Evolutionary conservation across 257 asterid genomes (phyloP).

Genomic region (Lycium barbarum): DNA sequence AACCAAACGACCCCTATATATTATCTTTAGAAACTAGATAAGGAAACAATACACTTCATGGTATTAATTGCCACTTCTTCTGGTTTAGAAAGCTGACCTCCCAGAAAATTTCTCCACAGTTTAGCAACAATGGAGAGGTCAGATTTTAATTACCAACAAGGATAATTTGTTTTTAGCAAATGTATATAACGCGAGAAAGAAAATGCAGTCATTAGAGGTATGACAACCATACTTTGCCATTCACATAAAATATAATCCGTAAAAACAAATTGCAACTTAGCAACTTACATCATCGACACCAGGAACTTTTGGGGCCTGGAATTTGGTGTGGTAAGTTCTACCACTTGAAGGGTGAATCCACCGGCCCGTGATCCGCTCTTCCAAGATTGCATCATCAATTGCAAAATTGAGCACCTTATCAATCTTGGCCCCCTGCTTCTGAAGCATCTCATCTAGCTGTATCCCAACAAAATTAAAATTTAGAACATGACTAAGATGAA

Average conservation of each 20-base stretch:
- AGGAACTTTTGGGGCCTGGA: constrained; percentile 81
- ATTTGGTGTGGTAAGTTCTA: constrained; percentile 80
- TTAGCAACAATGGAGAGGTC: constrained; percentile 3
- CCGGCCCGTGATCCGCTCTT: constrained; percentile 97
- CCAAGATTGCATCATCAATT: constrained; percentile 89
- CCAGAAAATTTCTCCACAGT: not conserved
- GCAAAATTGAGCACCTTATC: constrained; percentile 96
- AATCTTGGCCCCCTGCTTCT: constrained; percentile 73
- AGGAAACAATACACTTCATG: not conserved
- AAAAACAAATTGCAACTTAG: not conserved
- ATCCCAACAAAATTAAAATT: constrained; percentile 26
- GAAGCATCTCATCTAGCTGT: constrained; percentile 98
- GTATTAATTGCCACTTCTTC: not conserved
- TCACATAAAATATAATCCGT: not conserved
- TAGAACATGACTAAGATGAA: not conserved
- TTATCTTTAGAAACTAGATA: not conserved
- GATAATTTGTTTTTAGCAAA: constrained; percentile 4
- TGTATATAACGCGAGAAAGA: not conserved
- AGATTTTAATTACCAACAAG: not conserved
- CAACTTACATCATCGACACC: constrained; percentile 82
- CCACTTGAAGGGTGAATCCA: constrained; percentile 99
- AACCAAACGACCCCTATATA: not conserved
- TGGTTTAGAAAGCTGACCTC: constrained; percentile 12
- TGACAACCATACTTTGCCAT: not conserved
- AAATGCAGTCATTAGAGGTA: not conserved